Conservation (phyloP, 495 filamentous ascomycete genomes). For the Daldinia concentrica region DNA sequence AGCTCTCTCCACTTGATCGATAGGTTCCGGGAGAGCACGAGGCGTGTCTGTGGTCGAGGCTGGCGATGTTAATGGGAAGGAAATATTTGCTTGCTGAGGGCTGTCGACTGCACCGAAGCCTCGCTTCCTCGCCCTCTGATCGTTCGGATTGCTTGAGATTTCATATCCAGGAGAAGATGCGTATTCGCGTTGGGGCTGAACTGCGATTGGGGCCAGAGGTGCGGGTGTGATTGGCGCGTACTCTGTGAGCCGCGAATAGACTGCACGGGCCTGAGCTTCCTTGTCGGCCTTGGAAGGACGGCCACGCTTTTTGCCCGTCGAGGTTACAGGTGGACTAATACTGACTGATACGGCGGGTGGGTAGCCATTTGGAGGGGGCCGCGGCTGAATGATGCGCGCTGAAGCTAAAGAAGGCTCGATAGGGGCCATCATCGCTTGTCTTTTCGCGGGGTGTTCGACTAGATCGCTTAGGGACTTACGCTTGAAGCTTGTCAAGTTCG, state of each 20-base stretch:
- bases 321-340: constrained; percentile 41
- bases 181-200: constrained; percentile 44
- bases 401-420: constrained; percentile 42
- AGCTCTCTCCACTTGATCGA: constrained; percentile 46
- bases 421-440: constrained; percentile 50
- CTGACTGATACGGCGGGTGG: constrained; percentile 36
- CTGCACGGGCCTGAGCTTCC: constrained; percentile 46
- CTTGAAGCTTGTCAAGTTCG: constrained; percentile 52
- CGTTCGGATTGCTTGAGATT: constrained; percentile 37
- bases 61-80: constrained; percentile 40
- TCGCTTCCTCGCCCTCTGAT: constrained; percentile 43
- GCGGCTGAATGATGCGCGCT: constrained; percentile 48
- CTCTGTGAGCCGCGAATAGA: constrained; percentile 47
- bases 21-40: constrained; percentile 42
- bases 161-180: constrained; percentile 46
- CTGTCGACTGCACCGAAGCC: constrained; percentile 42
- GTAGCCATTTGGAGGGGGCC: constrained; percentile 54
- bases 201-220: constrained; percentile 43
- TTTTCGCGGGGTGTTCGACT: constrained; percentile 53
- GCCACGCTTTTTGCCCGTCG: constrained; percentile 47
- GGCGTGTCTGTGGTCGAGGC: constrained; percentile 46
- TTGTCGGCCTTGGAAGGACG: constrained; percentile 51
- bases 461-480: constrained; percentile 56
- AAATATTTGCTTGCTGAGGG: constrained; percentile 36
- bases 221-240: constrained; percentile 53